These are phyloP conservation scores for Plasmodium vinckei DNA, from an alignment of 169 alveolate genomes.

Conservation along the genomic window DNA sequence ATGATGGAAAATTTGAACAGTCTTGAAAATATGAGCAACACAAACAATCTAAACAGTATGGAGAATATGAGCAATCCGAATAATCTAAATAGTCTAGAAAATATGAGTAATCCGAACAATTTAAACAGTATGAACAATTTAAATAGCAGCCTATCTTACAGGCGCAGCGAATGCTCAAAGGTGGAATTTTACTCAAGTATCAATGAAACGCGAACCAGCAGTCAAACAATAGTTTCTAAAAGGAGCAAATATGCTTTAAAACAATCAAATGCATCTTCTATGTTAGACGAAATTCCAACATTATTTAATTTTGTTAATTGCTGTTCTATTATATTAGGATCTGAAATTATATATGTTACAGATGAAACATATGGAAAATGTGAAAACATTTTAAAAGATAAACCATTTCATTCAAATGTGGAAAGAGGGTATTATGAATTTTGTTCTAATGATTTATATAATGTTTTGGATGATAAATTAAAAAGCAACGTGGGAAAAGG, in stretches of 20 bases:
- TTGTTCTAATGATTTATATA: constrained; percentile 46
- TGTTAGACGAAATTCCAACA: constrained; percentile 54
- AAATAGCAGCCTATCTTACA: constrained; percentile 33
- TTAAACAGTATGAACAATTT: constrained; percentile 5
- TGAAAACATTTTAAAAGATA: constrained; percentile 75
- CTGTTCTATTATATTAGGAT: constrained; percentile 58
- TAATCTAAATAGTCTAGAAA: background rate
- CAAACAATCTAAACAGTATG: background rate
- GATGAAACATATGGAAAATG: constrained; percentile 77
- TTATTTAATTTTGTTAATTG: constrained; percentile 73
- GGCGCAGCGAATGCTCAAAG: constrained; percentile 58
- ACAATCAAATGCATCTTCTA: constrained; percentile 55
- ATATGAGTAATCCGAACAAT: constrained; percentile 38
- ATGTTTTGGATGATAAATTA: constrained; percentile 18
- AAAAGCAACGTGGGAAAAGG: background rate
- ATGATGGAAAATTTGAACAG: background rate
- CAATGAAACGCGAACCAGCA: constrained; percentile 72
- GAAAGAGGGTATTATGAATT: constrained; percentile 75
- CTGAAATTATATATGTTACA: constrained; percentile 74
- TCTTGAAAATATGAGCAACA: background rate
- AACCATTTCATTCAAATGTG: constrained; percentile 50
- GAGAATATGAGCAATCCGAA: constrained; percentile 12
- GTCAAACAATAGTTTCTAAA: constrained; percentile 67
- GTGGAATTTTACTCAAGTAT: constrained; percentile 40
- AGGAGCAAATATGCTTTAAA: constrained; percentile 71